A percentile compares a stretch with the other conserved stretches of the same genome.
Conservation (phyloP, 306 rosid genomes). For the Myrica gale region DNA sequence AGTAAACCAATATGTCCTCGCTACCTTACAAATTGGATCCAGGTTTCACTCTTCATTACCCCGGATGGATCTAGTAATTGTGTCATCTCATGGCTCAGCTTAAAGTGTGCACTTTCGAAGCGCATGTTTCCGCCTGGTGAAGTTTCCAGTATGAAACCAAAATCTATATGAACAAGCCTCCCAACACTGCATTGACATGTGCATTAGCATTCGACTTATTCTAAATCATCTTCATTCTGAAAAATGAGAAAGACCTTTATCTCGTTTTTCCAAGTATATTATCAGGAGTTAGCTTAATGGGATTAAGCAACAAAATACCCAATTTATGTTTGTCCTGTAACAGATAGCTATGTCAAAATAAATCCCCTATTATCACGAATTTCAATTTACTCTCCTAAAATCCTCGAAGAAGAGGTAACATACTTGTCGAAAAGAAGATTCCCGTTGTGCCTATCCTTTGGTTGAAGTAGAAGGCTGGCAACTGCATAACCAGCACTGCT, state of each 20-base stretch:
- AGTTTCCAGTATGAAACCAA: constrained; percentile 94
- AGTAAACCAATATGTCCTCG: constrained; percentile 12
- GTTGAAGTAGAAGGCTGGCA: constrained; percentile 95
- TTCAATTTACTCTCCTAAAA: constrained; percentile 6
- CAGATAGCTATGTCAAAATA: constrained; percentile 18
- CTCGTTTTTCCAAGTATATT: neutral
- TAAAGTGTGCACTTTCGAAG: constrained; percentile 96
- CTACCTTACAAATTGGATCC: constrained; percentile 92
- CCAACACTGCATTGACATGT: constrained; percentile 64
- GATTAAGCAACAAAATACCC: neutral
- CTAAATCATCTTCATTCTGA: neutral
- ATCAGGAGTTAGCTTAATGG: neutral
- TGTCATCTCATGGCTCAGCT: constrained; percentile 99
- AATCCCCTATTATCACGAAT: constrained; percentile 14
- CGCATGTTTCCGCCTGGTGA: constrained; percentile 99
- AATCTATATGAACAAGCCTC: constrained; percentile 93
- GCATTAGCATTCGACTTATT: constrained; percentile 16
- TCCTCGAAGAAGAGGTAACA: constrained; percentile 22
- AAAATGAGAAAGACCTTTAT: neutral
- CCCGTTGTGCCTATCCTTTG: constrained; percentile 97
- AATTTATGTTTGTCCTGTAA: constrained; percentile 4
- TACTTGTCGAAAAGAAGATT: constrained; percentile 89
- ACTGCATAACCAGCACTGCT: constrained; percentile 99
- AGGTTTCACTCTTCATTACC: constrained; percentile 90
- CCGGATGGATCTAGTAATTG: constrained; percentile 95